Evolutionary conservation across 2,329 filamentous ascomycete species (phyloP), one percentile per base, ranked within the genome.

Genomic region (Colletotrichum melonis): DNA sequence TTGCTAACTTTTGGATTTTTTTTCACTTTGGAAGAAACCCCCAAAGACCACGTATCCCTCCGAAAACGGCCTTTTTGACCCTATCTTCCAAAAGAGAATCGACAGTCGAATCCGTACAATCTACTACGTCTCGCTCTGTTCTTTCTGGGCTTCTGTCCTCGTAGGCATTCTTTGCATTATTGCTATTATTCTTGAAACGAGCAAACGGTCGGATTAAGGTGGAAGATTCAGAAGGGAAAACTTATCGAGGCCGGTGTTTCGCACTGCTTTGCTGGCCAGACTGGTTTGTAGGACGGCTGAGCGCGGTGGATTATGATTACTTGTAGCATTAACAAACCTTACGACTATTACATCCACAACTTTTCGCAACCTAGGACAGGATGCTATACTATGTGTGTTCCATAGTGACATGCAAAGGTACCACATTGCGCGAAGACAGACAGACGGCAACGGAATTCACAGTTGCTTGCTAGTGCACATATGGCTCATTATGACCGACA

Each of bases 401-500:
- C 8, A 26, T 11, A 14, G n/a, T 26, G 52, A n/a, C 52, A 16
- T 28, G 9, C 49, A 22, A 54, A 11, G n/a, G 6, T 19, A 1
- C 49, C 22, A 24, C 22, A 5, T 55, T 14, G 16, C 19, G 42
- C 42, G 19, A 22, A 49, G 42, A 22, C 42, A n/a, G 19, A 22
- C 42, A 9, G 42, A 49, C 8, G 42, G 19, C 8, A 9, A 11
- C 4, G 19, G n/a, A 16, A 12, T 26, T 38, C n/a, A 9, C 22
- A 26, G 35, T 9, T 16, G n/a, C n/a, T 8, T 28, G 24, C 8
- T 8, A n/a, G 24, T 22, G 11, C 38, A 14, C 16, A 16, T n/a
- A 14, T 57, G 28, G 8, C 69, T 32, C 42, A 49, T 72, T 67
- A 22, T 49, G 28, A 16, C 42, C 26, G n/a, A 63, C 60, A n/a